Evolutionary conservation across 78 protist genomes (phyloP), one percentile per base, ranked within the genome.

Genomic region (Dictyostelium intermedium): DNA sequence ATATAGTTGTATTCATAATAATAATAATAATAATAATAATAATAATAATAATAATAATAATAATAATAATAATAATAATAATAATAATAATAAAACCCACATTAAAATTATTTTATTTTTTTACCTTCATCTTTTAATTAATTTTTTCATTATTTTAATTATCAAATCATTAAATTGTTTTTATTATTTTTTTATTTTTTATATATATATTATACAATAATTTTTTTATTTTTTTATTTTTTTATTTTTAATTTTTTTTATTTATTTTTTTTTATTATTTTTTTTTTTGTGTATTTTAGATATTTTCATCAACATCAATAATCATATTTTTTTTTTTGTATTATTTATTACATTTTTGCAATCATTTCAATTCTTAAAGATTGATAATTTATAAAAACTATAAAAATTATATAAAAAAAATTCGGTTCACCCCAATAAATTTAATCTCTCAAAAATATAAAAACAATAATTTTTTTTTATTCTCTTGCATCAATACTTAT

Each of bases 241-340:
- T 63, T 6, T 20, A n/a, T 23, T 60, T 60, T 60, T 23, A 60
- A 23, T 60, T 23, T 60, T 60, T 63, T 9, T 25, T 63, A 16
- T n/a, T n/a, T 63, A 9, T n/a, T 63, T n/a, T 9, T 25, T 63
- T n/a, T n/a, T n/a, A n/a, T n/a, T n/a, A n/a, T n/a, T 63, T 63
- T 63, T 63, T 61, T 63, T 63, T 63, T 63, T 63, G 34, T 63
- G 25, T 63, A 63, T 25, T 63, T 63, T 63, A 63, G 73, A 63
- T 63, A n/a, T 63, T 63, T 63, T 63, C 73, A 63, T 63, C 73
- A 63, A 63, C 73, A 63, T 63, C 73, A 63, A 34, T 50, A 63
- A 63, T 63, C 73, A 63, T 63, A 25, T 63, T 63, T 25, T 63
- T 63, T 63, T 63, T 25, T 63, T 63, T 60, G 73, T 63, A 25